A percentile compares a stretch with the other conserved stretches of the same genome.
phyloP scores from a whole-genome alignment of 1,284 basidiomycete genomes.

The Trametes pubescens region DNA sequence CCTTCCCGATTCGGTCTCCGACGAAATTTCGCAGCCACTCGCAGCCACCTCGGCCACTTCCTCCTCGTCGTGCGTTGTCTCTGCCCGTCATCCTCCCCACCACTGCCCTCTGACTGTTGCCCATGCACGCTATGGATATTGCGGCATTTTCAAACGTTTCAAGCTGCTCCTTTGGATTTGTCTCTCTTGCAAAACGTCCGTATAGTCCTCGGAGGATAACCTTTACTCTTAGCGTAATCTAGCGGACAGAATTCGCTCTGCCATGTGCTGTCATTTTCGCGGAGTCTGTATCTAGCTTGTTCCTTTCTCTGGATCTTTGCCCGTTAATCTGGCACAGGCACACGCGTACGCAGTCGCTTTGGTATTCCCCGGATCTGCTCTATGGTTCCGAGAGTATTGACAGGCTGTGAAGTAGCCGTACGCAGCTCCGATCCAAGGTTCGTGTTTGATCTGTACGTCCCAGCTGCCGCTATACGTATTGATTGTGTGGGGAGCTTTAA shows the following conservation, averaged over 20 bases:
- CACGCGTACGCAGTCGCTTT: constrained; percentile 2
- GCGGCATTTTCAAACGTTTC: not conserved
- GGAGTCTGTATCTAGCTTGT: constrained; percentile 16
- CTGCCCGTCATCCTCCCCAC: not conserved
- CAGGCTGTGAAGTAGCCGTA: not conserved
- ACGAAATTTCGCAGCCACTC: constrained; percentile 15
- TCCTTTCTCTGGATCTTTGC: constrained; percentile 1
- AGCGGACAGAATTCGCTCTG: constrained; percentile 13
- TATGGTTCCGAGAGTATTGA: not conserved
- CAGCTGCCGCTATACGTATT: too few relatives aligned
- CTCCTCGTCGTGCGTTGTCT: not conserved
- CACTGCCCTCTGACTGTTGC: not conserved
- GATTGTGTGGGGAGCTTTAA: too few relatives aligned
- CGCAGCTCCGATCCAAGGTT: too few relatives aligned
- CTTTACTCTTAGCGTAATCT: constrained; percentile 9
- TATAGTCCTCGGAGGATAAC: not conserved
- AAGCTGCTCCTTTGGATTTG: not conserved
- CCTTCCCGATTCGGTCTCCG: constrained; percentile 28
- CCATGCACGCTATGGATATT: not conserved
- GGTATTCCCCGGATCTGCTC: not conserved
- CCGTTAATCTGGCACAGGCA: constrained; percentile 2
- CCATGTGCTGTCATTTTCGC: constrained; percentile 8
- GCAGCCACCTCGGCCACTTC: constrained; percentile 25
- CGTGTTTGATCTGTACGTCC: too few relatives aligned
- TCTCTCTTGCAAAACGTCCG: too few relatives aligned